Percentiles rank a stretch among this genome's conserved stretches.
phyloP scores from a whole-genome alignment of 352 stramenopile species.

The Phytopythium delawarense region DNA sequence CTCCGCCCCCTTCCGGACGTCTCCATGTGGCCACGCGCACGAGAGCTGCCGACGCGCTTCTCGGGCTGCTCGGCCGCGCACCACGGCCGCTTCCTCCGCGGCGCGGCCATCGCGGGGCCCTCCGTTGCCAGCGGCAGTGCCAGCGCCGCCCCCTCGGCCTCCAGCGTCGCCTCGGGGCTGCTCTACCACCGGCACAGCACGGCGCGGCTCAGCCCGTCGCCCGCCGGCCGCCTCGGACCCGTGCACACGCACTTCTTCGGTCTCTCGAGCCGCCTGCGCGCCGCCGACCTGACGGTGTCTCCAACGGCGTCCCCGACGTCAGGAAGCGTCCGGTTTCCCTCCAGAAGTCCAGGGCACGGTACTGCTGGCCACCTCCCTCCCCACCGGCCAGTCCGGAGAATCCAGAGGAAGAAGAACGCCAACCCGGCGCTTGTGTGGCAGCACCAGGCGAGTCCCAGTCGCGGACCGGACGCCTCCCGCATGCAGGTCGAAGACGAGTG shows the following conservation, averaged over 20 bases:
- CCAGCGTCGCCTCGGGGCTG: constrained; percentile 12
- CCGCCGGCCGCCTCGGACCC: constrained; percentile 11
- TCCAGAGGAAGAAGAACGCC: neutral
- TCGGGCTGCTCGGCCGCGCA: constrained; percentile 14
- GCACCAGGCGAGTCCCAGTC: neutral
- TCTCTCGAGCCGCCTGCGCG: constrained; percentile 4
- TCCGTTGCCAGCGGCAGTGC: neutral
- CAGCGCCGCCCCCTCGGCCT: constrained; percentile 9
- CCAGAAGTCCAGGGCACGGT: constrained; percentile 4
- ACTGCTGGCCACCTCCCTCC: neutral
- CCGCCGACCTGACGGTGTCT: constrained; percentile 7
- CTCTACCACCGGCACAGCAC: constrained; percentile 26
- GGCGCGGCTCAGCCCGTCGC: constrained; percentile 4
- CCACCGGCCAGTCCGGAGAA: neutral
- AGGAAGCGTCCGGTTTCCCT: constrained; percentile 1
- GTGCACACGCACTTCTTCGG: constrained; percentile 18
- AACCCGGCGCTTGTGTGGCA: neutral
- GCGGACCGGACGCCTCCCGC: neutral
- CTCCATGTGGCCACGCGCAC: constrained; percentile 25
- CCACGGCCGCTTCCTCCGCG: constrained; percentile 24
- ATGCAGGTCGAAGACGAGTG: constrained; percentile 16
- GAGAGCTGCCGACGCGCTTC: constrained; percentile 27
- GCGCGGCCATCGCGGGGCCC: neutral
- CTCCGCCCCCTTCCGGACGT: constrained; percentile 3
- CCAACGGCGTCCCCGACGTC: neutral